These are phyloP conservation scores for Danielia oregonensis DNA, from an alignment of 805 yeast species.

Conservation along the genomic window DNA sequence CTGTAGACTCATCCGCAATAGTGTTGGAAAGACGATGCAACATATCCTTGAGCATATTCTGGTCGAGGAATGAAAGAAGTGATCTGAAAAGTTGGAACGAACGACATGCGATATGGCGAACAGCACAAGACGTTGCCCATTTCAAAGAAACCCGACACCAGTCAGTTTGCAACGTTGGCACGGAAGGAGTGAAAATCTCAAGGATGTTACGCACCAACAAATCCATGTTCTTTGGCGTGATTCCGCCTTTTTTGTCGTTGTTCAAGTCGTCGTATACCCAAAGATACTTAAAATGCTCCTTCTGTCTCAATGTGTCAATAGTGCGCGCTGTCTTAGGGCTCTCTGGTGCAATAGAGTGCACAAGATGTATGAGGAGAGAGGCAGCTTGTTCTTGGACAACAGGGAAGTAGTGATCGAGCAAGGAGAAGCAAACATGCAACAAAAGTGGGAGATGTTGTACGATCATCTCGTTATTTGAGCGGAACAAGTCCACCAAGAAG, in stretches of 20 bases:
- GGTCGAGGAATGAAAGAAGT: constrained; percentile 75
- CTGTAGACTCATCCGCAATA: constrained; percentile 80
- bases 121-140: constrained; percentile 98
- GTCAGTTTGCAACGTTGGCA: constrained; percentile 59
- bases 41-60: constrained; percentile 88
- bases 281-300: constrained; percentile 41
- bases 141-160: constrained; percentile 82
- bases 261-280: constrained; percentile 90
- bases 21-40: constrained; percentile 89
- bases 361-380: constrained; percentile 65
- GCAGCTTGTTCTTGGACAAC: constrained; percentile 84
- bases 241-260: constrained; percentile 66
- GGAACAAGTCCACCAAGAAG: constrained; percentile 75
- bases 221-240: constrained; percentile 87
- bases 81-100: constrained; percentile 92
- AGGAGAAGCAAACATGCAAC: constrained; percentile 72
- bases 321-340: constrained; percentile 54
- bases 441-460: constrained; percentile 62
- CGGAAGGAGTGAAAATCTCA: constrained; percentile 47
- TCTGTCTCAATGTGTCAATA: constrained; percentile 53
- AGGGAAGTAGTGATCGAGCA: constrained; percentile 83
- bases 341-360: constrained; percentile 58
- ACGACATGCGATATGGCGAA: constrained; percentile 93
- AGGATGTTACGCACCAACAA: constrained; percentile 59
- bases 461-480: constrained; percentile 62